A percentile compares a stretch with the other conserved stretches of the same genome.
Evolutionary conservation across 208 protist species (phyloP).

Genomic region (Wallacemonas sp.): DNA sequence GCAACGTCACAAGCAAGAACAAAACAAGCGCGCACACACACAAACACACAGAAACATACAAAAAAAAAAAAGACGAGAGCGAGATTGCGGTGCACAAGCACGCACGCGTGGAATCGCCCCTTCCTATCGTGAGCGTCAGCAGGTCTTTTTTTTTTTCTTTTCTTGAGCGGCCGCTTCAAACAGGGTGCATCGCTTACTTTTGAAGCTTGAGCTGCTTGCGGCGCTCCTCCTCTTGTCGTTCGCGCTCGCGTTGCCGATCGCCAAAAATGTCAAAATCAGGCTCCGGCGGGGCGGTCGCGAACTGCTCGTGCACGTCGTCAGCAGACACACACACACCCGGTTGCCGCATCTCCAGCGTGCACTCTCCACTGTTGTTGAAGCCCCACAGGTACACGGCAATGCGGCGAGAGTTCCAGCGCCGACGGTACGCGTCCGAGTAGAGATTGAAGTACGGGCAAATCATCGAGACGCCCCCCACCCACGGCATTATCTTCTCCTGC

Average conservation of each 20-base stretch:
- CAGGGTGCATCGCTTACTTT: too few species aligned
- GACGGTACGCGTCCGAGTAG: conserved; percentile 57
- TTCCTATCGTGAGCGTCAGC: too few species aligned
- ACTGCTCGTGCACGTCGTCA: conserved; percentile 76
- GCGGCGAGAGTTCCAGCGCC: conserved; percentile 65
- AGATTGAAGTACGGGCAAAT: conserved; percentile 65
- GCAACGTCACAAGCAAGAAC: neutral
- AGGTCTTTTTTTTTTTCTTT: too few species aligned
- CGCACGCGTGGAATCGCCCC: neutral
- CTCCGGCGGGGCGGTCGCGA: conserved; percentile 42
- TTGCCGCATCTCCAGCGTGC: conserved; percentile 66
- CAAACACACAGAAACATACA: conserved; percentile 1
- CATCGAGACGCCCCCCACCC: conserved; percentile 79
- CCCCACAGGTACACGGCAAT: conserved; percentile 84
- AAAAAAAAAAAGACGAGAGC: neutral
- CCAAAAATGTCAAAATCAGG: conserved; percentile 83
- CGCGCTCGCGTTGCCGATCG: conserved; percentile 54
- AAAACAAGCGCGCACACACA: neutral
- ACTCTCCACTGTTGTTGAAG: conserved; percentile 50
- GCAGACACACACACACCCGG: conserved; percentile 68
- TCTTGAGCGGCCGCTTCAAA: too few species aligned
- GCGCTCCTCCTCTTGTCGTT: conserved; percentile 41
- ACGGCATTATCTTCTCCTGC: conserved; percentile 62
- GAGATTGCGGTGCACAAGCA: neutral
- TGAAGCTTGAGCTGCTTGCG: conserved; percentile 28